phyloP scores from a whole-genome alignment of 305 asterid species.

The Caryopteris hybrid region DNA sequence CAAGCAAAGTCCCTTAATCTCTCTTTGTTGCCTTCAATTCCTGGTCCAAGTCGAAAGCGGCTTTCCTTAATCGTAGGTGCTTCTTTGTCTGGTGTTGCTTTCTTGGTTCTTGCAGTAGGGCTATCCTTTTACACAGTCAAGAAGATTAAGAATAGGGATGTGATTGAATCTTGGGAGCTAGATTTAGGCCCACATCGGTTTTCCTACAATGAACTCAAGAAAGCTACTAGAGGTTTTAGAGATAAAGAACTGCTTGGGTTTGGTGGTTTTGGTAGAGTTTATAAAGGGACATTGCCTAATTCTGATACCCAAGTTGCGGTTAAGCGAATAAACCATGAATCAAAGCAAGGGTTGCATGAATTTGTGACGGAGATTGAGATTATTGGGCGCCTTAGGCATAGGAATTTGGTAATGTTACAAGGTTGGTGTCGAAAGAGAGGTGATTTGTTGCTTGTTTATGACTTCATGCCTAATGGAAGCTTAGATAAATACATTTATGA shows the following conservation, averaged over 20 bases:
- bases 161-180: conserved; percentile 48
- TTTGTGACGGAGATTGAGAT: conserved; percentile 37
- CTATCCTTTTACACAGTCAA: background rate
- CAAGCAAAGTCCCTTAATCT: conserved; percentile 26
- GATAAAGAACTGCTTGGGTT: conserved; percentile 40
- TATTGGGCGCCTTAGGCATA: conserved; percentile 47
- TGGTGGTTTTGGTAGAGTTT: conserved; percentile 61
- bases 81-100: conserved; percentile 9
- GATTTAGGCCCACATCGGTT: conserved; percentile 46
- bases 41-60: conserved; percentile 22
- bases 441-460: conserved; percentile 56
- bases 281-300: conserved; percentile 37
- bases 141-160: conserved; percentile 34
- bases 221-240: conserved; percentile 48
- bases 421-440: conserved; percentile 44
- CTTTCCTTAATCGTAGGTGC: conserved; percentile 5
- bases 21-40: conserved; percentile 33
- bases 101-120: conserved; percentile 18
- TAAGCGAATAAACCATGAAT: conserved; percentile 34
- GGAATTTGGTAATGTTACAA: conserved; percentile 35
- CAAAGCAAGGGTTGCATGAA: conserved; percentile 40
- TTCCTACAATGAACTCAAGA: conserved; percentile 44
- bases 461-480: conserved; percentile 70
- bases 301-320: conserved; percentile 31
- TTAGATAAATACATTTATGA: conserved; percentile 54